Evolutionary conservation across 331 rosid genomes (phyloP).

Genomic region (Malus hybrid): DNA sequence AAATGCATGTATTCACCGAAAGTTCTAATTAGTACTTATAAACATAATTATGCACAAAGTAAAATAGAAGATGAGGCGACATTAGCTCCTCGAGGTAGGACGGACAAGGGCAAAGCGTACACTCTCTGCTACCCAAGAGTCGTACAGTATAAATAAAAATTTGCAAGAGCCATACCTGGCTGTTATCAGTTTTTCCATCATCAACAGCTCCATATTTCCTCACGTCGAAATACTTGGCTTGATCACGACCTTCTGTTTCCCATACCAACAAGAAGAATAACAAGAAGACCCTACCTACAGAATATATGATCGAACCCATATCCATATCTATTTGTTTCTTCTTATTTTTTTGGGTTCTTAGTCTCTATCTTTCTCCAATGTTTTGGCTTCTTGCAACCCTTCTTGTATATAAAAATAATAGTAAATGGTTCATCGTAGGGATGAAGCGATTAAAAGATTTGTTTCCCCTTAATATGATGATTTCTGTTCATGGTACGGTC

Average conservation of each 20-base stretch:
- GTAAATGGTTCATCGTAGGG: not conserved
- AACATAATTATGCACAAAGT: not conserved
- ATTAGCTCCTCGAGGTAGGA: not conserved
- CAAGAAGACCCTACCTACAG: not conserved
- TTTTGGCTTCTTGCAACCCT: not conserved
- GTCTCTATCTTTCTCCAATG: not conserved
- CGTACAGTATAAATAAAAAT: no score
- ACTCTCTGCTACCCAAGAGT: not conserved
- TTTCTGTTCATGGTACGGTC: not conserved
- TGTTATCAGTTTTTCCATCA: constrained; percentile 22
- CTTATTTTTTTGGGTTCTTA: not conserved
- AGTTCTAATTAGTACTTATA: not conserved
- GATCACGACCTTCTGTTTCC: not conserved
- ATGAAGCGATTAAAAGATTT: not conserved
- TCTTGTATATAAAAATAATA: not conserved
- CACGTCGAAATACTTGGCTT: constrained; percentile 18
- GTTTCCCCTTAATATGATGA: not conserved
- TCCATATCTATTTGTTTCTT: not conserved
- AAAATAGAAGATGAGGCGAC: not conserved
- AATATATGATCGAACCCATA: not conserved
- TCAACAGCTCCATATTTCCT: constrained; percentile 21
- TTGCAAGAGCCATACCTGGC: constrained; percentile 9
- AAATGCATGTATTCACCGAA: not conserved
- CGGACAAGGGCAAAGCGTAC: no score
- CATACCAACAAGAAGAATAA: constrained; percentile 7